Evolutionary conservation across 1,139 yeast species (phyloP).

Genomic region (Scheffersomyces titani): DNA sequence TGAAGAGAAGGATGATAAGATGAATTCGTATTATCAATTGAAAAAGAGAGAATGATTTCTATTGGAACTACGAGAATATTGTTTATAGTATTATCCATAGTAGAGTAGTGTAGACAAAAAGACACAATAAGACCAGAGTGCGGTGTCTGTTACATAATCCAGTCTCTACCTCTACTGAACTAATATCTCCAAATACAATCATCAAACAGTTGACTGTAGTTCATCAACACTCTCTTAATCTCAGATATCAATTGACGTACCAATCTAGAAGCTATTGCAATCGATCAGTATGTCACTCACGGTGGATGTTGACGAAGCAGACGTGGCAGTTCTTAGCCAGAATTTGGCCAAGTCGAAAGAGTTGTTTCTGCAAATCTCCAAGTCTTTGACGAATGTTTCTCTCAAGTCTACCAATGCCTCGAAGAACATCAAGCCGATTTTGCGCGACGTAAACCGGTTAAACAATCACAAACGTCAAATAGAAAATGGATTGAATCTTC

Average conservation of each 20-base stretch:
- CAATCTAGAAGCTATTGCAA: not conserved
- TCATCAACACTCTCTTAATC: not conserved
- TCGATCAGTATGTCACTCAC: slow-evolving; percentile 12
- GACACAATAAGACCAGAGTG: not conserved
- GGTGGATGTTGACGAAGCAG: slow-evolving; percentile 78
- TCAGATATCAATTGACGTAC: not conserved
- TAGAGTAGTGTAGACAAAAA: not conserved
- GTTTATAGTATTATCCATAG: not conserved
- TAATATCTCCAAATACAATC: not conserved
- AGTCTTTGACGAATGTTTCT: slow-evolving; percentile 58
- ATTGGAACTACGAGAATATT: not conserved
- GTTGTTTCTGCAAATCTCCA: slow-evolving; percentile 56
- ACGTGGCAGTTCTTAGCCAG: slow-evolving; percentile 78
- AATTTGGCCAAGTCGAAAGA: slow-evolving; percentile 61
- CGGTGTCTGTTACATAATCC: not conserved
- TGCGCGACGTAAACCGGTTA: slow-evolving; percentile 61
- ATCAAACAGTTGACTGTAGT: not conserved
- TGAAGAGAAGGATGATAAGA: not conserved
- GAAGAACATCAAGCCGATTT: slow-evolving; percentile 67
- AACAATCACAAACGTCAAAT: slow-evolving; percentile 59
- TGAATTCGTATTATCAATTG: not conserved
- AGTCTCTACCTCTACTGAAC: not conserved
- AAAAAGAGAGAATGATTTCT: not conserved
- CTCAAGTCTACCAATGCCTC: slow-evolving; percentile 63
- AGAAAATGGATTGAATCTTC: slow-evolving; percentile 58